phyloP scores from a whole-genome alignment of 106 monocot genomes.

The Dioscorea zingiberensis region DNA sequence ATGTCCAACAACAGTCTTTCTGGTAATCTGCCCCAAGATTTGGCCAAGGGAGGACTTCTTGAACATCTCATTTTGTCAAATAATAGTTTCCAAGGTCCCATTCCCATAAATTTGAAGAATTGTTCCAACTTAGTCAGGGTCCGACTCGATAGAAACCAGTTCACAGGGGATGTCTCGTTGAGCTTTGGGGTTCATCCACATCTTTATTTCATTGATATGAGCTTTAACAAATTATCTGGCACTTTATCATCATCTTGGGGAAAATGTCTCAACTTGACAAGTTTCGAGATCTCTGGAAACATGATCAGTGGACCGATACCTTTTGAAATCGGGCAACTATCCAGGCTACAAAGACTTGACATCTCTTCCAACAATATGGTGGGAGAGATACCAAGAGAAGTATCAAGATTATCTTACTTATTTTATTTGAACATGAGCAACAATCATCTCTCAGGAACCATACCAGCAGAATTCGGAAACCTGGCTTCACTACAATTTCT shows the following conservation, averaged over 20 bases:
- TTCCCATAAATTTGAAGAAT: constrained; percentile 1
- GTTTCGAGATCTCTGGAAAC: not conserved
- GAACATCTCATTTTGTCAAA: not conserved
- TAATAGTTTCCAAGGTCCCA: not conserved
- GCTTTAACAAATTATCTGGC: not conserved
- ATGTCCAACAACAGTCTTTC: not conserved
- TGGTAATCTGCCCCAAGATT: constrained; percentile 1
- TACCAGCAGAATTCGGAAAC: constrained; percentile 8
- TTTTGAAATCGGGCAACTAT: not conserved
- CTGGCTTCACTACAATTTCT: not conserved
- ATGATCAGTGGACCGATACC: constrained; percentile 1
- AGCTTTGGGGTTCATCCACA: not conserved
- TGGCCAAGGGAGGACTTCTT: not conserved
- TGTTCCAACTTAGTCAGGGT: not conserved
- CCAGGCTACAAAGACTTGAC: not conserved
- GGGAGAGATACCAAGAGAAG: not conserved
- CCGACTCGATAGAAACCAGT: not conserved
- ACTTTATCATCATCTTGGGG: constrained; percentile 2
- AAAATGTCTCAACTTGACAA: not conserved
- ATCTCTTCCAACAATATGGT: not conserved
- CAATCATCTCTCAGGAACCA: constrained; percentile 8
- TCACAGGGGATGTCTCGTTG: not conserved
- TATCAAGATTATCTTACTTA: not conserved
- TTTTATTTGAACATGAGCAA: not conserved
- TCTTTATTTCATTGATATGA: not conserved